phyloP scores from a whole-genome alignment of 768 basidiomycete genomes.

The Amanita exitialis region DNA sequence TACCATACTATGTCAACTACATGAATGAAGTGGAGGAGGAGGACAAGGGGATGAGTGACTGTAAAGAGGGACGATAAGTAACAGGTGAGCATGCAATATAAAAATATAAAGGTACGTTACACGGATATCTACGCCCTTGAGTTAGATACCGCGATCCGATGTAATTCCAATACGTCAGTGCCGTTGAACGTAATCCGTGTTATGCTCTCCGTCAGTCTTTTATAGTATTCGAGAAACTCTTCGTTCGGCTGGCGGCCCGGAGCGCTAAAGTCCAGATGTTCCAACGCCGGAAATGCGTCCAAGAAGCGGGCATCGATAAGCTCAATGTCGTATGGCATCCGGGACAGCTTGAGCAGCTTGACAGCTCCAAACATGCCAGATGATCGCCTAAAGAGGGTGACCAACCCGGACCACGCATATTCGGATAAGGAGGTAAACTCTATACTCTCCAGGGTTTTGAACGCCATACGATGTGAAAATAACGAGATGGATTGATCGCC shows the following conservation, averaged over 20 bases:
- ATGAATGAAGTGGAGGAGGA: background rate
- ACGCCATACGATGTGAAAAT: constrained; percentile 1
- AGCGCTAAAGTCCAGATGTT: background rate
- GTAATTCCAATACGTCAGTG: background rate
- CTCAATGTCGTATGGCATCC: constrained; percentile 1
- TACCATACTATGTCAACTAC: background rate
- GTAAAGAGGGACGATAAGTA: background rate
- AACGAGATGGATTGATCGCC: constrained; percentile 1
- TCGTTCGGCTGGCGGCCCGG: background rate
- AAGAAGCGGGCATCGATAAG: background rate
- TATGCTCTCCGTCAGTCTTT: background rate
- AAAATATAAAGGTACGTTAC: background rate
- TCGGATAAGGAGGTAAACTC: constrained; percentile 4
- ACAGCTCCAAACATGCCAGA: background rate
- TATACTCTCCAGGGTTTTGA: constrained; percentile 1
- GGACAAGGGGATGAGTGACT: background rate
- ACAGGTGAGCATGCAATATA: background rate
- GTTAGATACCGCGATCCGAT: background rate
- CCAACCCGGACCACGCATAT: background rate
- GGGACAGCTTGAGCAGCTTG: background rate
- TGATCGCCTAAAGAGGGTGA: background rate
- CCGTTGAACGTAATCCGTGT: background rate
- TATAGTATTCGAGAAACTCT: constrained; percentile 1
- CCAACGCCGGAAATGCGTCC: constrained; percentile 1
- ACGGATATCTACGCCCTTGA: background rate